These are phyloP conservation scores for Phytophthora sansomeana DNA, from an alignment of 352 stramenopile species.

Conservation along the genomic window DNA sequence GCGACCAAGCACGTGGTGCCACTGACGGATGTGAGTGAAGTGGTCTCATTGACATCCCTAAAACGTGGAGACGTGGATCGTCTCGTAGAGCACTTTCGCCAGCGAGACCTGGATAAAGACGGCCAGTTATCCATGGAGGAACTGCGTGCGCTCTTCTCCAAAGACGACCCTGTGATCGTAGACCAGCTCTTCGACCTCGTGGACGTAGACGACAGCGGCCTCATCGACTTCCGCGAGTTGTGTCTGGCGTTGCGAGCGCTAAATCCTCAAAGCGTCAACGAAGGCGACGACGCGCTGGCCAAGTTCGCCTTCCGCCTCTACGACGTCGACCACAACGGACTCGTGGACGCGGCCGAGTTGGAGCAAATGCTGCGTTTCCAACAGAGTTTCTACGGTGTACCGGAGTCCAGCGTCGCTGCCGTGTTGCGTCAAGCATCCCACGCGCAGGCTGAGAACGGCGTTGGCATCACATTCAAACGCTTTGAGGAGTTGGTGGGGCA, in stretches of 20 bases:
- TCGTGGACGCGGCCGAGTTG: constrained; percentile 60
- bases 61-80: constrained; percentile 50
- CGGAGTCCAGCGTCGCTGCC: constrained; percentile 32
- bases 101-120: constrained; percentile 65
- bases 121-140: constrained; percentile 75
- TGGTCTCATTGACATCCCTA: constrained; percentile 57
- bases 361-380: constrained; percentile 61
- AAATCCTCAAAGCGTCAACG: constrained; percentile 46
- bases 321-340: constrained; percentile 65
- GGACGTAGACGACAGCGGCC: constrained; percentile 64
- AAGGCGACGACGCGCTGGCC: constrained; percentile 47
- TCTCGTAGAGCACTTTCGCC: constrained; percentile 67
- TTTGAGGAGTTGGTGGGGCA: constrained; percentile 53
- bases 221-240: constrained; percentile 80
- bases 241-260: constrained; percentile 66
- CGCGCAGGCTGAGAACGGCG: constrained; percentile 16
- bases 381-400: constrained; percentile 56
- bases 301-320: constrained; percentile 74
- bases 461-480: constrained; percentile 44
- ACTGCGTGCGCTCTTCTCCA: constrained; percentile 54
- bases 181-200: constrained; percentile 68
- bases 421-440: constrained; percentile 36
- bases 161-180: constrained; percentile 57
- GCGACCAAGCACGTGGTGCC: constrained; percentile 65
- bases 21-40: constrained; percentile 63